Evolutionary conservation across 768 basidiomycete genomes (phyloP).

Genomic region (Amanita fuliginea): DNA sequence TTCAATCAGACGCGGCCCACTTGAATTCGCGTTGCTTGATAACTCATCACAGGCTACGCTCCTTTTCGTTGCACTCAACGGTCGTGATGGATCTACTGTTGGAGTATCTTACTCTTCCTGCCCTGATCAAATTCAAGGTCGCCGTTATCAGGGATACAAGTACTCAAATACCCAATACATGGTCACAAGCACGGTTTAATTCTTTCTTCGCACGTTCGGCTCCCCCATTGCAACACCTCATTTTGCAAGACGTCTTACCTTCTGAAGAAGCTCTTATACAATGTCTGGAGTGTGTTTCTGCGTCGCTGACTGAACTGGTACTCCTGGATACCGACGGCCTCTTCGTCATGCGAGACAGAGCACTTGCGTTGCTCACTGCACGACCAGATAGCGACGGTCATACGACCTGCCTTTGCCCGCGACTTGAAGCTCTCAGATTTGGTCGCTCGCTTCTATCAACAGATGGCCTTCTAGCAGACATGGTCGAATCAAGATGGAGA

Average conservation of each 20-base stretch:
- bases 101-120: constrained; percentile 8
- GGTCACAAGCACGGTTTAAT: constrained; percentile 9
- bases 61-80: constrained; percentile 4
- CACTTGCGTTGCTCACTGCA: constrained; percentile 8
- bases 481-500: constrained; percentile 12
- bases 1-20: neutral
- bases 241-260: constrained; percentile 8
- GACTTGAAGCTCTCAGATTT: constrained; percentile 10
- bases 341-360: constrained; percentile 7
- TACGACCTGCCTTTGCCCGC: constrained; percentile 8
- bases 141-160: constrained; percentile 5
- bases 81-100: neutral
- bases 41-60: neutral
- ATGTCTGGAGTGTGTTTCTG: constrained; percentile 8
- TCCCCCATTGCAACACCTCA: constrained; percentile 7
- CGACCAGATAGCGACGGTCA: neutral
- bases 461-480: constrained; percentile 11
- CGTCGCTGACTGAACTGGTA: constrained; percentile 7
- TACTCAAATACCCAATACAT: neutral
- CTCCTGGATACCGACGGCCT: constrained; percentile 7
- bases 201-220: constrained; percentile 9
- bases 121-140: constrained; percentile 7
- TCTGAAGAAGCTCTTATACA: constrained; percentile 11
- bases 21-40: neutral
- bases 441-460: constrained; percentile 10